Conservation (phyloP, 2,329 filamentous ascomycete species). For the Metarhizium guizhouense region DNA sequence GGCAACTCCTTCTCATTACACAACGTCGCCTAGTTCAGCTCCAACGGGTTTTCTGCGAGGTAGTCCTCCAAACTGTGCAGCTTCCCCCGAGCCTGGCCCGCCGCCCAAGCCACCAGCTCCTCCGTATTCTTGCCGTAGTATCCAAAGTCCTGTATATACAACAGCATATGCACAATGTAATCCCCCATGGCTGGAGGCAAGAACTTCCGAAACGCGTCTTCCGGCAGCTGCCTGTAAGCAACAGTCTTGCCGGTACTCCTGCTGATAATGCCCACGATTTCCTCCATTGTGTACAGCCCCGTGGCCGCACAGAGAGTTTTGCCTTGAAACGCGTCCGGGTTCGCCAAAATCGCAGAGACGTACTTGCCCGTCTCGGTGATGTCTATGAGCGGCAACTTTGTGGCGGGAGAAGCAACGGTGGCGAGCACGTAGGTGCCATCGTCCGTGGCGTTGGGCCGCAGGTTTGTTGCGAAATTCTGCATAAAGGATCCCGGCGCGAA, state of each 20-base stretch:
- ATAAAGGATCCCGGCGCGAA: constrained; percentile 15
- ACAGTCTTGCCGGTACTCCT: constrained; percentile 29
- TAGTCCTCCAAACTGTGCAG: constrained; percentile 15
- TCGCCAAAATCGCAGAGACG: constrained; percentile 28
- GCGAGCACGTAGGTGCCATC: constrained; percentile 20
- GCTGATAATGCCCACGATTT: constrained; percentile 29
- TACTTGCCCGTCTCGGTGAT: constrained; percentile 35
- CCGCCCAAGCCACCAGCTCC: constrained; percentile 13
- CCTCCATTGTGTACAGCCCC: constrained; percentile 25
- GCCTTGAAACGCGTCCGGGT: constrained; percentile 33
- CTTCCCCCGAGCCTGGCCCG: constrained; percentile 11
- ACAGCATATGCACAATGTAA: constrained; percentile 6
- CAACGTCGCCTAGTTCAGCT: neutral
- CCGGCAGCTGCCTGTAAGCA: constrained; percentile 11
- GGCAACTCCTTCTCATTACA: neutral
- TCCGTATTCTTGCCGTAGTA: constrained; percentile 13
- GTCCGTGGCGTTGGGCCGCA: constrained; percentile 2
- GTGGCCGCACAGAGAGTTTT: constrained; percentile 34
- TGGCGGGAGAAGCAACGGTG: constrained; percentile 13
- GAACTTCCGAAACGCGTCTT: constrained; percentile 11
- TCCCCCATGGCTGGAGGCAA: constrained; percentile 9
- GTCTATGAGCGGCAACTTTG: constrained; percentile 34
- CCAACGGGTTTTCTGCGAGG: constrained; percentile 9
- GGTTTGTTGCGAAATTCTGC: constrained; percentile 25
- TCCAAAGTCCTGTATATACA: constrained; percentile 12